Base-by-base conservation (phyloP, 169 alveolate species). In the Plasmodium gallinaceum region DNA sequence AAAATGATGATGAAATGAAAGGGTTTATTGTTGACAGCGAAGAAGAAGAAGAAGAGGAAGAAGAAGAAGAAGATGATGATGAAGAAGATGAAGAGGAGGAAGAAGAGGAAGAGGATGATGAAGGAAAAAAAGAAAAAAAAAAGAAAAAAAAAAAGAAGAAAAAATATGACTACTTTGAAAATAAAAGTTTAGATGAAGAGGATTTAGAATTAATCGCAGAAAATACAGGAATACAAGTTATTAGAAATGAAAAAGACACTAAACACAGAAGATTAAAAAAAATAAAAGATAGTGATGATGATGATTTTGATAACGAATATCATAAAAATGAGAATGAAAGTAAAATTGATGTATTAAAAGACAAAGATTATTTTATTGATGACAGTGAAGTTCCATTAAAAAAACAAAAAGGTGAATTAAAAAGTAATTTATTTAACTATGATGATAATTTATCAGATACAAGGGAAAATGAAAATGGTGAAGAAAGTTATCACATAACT, bases 181-280 rank as follows among this genome's bases (percentile, higher is more conserved):
- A 72, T 48, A 83, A 92, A 57, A 88, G 92, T 51, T 70, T 94
- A 86, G 96, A 94, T 72, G 96, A 94, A 64, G 96, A 94, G 65
- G 96, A 94, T 42, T 58, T 94, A 68, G 95, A 89, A 60, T 69
- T 94, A 20, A 94, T 94, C 5, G 96, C 94, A 18, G 96, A 94
- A 78, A 94, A 94, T 72, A 94, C 95, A 7, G 96, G 96, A 16
- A 74, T 90, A 32, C 87, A 80, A 61, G 69, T 89, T 18, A 16
- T 64, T 20, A 62, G 85, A 51, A 74, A 92, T 51, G 95, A 94
- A 74, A 94, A 92, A 51, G 96, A 94, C 24, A 93, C 93, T 7
- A 75, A 75, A 32, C 92, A 86, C 43, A 46, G 92, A 60, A 54
- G 92, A 60, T 46, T 73, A 74, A 88, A 92, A 92, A 88, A 78